phyloP scores from a whole-genome alignment of 2,329 filamentous ascomycete species.

The Coleophoma crateriformis region DNA sequence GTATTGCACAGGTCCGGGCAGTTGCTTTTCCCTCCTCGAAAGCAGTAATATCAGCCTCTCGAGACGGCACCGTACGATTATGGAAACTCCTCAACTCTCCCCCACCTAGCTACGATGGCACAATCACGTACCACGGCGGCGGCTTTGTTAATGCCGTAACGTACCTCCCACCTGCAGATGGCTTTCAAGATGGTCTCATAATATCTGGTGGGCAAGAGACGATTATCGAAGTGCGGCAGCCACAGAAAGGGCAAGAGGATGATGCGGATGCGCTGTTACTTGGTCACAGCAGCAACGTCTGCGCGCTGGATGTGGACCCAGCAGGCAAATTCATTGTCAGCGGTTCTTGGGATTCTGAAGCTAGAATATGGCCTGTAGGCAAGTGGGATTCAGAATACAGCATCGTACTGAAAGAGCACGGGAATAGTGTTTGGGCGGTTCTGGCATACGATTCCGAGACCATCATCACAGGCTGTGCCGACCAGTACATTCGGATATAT shows the following conservation, averaged over 20 bases:
- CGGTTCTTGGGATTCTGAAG: slow-evolving; percentile 89
- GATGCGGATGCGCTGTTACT: slow-evolving; percentile 82
- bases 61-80: slow-evolving; percentile 83
- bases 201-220: slow-evolving; percentile 87
- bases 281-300: slow-evolving; percentile 84
- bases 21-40: slow-evolving; percentile 72
- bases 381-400: slow-evolving; percentile 88
- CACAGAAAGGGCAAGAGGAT: slow-evolving; percentile 59
- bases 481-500: slow-evolving; percentile 84
- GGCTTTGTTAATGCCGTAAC: slow-evolving; percentile 85
- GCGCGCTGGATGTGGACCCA: slow-evolving; percentile 73
- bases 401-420: slow-evolving; percentile 67
- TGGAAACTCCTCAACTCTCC: slow-evolving; percentile 67
- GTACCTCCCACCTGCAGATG: slow-evolving; percentile 64
- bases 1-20: slow-evolving; percentile 66
- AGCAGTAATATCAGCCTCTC: slow-evolving; percentile 75
- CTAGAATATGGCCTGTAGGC: slow-evolving; percentile 77
- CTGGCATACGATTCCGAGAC: slow-evolving; percentile 74
- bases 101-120: slow-evolving; percentile 69
- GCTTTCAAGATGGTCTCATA: slow-evolving; percentile 69
- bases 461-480: slow-evolving; percentile 87
- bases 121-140: slow-evolving; percentile 73
- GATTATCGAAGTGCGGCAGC: slow-evolving; percentile 83
- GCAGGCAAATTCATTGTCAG: slow-evolving; percentile 74
- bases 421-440: slow-evolving; percentile 86